A percentile compares a stretch with the other conserved stretches of the same genome.
Evolutionary conservation across 176 grass and related monocot genomes (phyloP).

Genomic region (Musa beccarii): DNA sequence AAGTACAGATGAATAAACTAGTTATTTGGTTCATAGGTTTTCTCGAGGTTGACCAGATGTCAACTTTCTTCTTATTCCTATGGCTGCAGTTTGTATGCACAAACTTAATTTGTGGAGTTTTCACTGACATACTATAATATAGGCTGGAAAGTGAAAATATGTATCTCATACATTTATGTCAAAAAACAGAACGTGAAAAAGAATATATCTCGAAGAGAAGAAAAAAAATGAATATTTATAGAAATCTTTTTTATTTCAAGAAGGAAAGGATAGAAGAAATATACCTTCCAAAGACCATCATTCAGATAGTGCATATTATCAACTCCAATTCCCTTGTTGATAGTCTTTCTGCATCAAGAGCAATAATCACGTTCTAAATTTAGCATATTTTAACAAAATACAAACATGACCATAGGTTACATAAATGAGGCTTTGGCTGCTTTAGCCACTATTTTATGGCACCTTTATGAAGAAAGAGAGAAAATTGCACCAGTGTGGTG

Average conservation of each 20-base stretch:
- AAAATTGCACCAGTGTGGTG: no score
- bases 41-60: no score
- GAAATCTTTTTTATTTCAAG: not conserved
- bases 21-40: no score
- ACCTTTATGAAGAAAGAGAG: no score
- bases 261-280: not conserved
- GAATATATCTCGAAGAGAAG: not conserved
- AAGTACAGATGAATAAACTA: no score
- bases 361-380: not conserved
- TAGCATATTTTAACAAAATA: not conserved
- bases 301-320: constrained; percentile 99
- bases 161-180: not conserved
- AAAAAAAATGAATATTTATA: not conserved
- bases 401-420: not conserved
- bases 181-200: not conserved
- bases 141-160: not conserved
- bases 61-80: no score
- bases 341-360: constrained; percentile 49
- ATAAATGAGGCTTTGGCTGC: no score
- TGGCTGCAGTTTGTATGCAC: no score
- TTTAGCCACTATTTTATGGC: no score
- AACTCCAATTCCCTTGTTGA: constrained; percentile 98
- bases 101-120: no score
- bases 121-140: no score
- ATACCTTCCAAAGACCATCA: constrained; percentile 98